Percentiles rank a stretch among this genome's conserved stretches.
Conservation (phyloP, 1,284 basidiomycete species). For the Apiotrichum akiyoshidainum region DNA sequence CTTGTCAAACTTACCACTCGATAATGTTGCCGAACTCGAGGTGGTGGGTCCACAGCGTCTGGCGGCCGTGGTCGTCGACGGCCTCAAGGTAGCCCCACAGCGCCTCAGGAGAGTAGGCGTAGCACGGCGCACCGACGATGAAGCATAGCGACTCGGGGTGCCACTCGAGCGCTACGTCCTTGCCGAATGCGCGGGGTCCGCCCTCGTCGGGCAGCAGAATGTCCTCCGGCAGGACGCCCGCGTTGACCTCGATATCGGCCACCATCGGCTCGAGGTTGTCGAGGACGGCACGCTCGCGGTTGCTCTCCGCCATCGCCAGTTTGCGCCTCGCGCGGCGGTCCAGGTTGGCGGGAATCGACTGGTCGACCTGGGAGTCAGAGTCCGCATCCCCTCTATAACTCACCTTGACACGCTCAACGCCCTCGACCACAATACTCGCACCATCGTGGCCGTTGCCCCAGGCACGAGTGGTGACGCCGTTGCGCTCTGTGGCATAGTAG, state of each 20-base stretch:
- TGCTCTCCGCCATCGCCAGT: constrained; percentile 22
- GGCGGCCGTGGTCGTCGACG: background rate
- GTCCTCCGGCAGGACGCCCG: constrained; percentile 22
- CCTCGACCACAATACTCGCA: constrained; percentile 55
- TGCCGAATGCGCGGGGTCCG: background rate
- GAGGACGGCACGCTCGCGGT: constrained; percentile 7
- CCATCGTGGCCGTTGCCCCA: constrained; percentile 62
- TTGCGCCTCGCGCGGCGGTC: constrained; percentile 19
- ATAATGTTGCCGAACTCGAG: constrained; percentile 11
- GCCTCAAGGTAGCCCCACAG: constrained; percentile 19
- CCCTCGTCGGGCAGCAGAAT: constrained; percentile 3
- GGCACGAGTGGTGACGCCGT: constrained; percentile 53
- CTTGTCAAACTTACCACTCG: constrained; percentile 6
- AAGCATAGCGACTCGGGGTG: constrained; percentile 8
- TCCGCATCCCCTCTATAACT: background rate
- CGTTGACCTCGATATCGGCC: constrained; percentile 6
- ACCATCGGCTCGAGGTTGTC: background rate
- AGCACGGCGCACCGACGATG: constrained; percentile 5
- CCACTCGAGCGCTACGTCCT: background rate
- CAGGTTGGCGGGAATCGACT: constrained; percentile 12
- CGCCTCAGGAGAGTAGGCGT: constrained; percentile 26
- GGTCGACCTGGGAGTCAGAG: constrained; percentile 22
- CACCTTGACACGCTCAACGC: constrained; percentile 52
- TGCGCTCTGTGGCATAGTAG: constrained; percentile 55
- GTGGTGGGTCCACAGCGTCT: constrained; percentile 19